Conservation (phyloP, 2,329 filamentous ascomycete species). For the Aspergillus vadensis region DNA sequence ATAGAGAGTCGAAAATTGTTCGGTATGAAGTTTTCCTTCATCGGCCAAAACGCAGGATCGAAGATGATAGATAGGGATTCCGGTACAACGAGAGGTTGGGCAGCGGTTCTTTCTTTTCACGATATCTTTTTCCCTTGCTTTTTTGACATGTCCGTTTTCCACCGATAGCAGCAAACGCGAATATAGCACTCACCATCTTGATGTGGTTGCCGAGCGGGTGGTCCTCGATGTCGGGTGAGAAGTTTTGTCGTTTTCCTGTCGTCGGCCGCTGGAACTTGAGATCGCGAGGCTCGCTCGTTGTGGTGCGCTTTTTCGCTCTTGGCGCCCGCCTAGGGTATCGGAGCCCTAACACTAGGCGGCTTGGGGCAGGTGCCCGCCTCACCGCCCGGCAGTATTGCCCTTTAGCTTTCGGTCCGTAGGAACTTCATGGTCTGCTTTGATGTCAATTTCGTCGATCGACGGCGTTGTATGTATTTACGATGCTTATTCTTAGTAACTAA, state of each 20-base stretch:
- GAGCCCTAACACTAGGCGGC: constrained; percentile 45
- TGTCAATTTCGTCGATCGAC: neutral
- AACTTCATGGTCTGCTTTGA: neutral
- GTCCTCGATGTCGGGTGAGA: constrained; percentile 45
- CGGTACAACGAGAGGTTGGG: constrained; percentile 11
- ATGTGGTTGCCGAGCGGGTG: constrained; percentile 45
- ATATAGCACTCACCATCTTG: constrained; percentile 49
- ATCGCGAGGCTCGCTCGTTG: constrained; percentile 32
- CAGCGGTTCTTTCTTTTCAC: constrained; percentile 1
- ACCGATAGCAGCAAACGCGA: constrained; percentile 14
- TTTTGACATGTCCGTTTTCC: neutral
- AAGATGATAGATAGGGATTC: constrained; percentile 5
- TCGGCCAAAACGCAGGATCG: constrained; percentile 13
- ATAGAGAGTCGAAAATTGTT: constrained; percentile 3
- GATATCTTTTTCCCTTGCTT: constrained; percentile 1
- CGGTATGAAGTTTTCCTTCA: constrained; percentile 6
- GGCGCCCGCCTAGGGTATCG: constrained; percentile 41
- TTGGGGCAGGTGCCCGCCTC: constrained; percentile 12
- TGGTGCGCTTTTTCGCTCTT: constrained; percentile 47
- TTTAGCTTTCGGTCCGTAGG: neutral
- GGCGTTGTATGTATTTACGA: neutral
- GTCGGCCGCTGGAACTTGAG: constrained; percentile 37
- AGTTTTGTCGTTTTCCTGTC: constrained; percentile 43
- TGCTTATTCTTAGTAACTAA: neutral
- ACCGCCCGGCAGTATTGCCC: constrained; percentile 24